phyloP scores from a whole-genome alignment of 2,329 filamentous ascomycete species.

The Claviceps purpurea region DNA sequence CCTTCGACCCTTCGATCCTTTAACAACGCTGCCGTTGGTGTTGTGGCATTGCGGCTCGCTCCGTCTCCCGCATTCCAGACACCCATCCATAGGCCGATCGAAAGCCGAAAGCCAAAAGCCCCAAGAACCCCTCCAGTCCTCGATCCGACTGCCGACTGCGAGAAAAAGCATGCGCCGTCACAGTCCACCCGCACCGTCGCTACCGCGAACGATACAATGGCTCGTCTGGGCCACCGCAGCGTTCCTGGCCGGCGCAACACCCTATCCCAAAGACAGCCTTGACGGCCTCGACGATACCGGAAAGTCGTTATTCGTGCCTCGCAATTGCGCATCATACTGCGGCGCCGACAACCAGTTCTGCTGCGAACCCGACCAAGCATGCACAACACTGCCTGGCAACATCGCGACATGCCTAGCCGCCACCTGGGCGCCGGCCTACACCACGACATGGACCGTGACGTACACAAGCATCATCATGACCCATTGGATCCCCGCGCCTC shows the following conservation, averaged over 20 bases:
- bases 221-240: slow-evolving; percentile 24
- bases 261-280: slow-evolving; percentile 36
- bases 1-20: neutral
- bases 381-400: slow-evolving; percentile 34
- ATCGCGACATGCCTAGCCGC: slow-evolving; percentile 35
- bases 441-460: slow-evolving; percentile 48
- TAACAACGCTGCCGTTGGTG: neutral
- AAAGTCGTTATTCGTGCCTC: slow-evolving; percentile 18
- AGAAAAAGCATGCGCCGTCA: neutral
- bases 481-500: slow-evolving; percentile 30
- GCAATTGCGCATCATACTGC: slow-evolving; percentile 39
- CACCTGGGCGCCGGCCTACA: slow-evolving; percentile 24
- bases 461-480: slow-evolving; percentile 47
- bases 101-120: too few species aligned
- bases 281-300: slow-evolving; percentile 34
- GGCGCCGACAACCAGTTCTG: slow-evolving; percentile 42
- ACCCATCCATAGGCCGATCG: neutral
- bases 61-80: slow-evolving; percentile 5
- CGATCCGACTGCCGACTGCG: too few species aligned
- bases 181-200: slow-evolving; percentile 3
- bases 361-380: slow-evolving; percentile 34
- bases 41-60: neutral
- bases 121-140: too few species aligned
- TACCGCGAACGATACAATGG: slow-evolving; percentile 2
- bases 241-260: slow-evolving; percentile 25